Conservation (phyloP, 306 rosid species). For the Phaseolus lunatus region DNA sequence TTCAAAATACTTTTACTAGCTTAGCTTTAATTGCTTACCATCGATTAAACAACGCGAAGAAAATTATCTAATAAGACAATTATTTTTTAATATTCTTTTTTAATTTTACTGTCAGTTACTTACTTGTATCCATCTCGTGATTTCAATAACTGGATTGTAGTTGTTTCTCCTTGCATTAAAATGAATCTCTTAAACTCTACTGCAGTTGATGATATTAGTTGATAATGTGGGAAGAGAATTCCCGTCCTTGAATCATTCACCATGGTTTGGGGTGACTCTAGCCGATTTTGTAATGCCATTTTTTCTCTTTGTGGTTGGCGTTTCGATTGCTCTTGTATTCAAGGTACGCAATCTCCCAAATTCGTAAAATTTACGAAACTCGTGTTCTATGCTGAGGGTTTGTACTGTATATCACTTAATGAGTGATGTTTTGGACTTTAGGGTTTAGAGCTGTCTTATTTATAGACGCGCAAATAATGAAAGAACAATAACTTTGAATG, state of each 20-base stretch:
- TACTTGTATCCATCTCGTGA: neutral
- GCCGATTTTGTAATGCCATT: slow-evolving; percentile 89
- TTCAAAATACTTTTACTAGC: neutral
- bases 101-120: neutral
- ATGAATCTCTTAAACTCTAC: neutral
- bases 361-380: neutral
- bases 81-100: neutral
- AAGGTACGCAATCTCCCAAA: slow-evolving; percentile 55
- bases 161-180: neutral
- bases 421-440: slow-evolving; percentile 1
- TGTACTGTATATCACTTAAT: neutral
- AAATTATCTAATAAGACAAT: neutral
- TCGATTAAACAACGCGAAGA: neutral
- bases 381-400: slow-evolving; percentile 2
- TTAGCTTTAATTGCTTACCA: neutral
- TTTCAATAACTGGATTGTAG: slow-evolving; percentile 7
- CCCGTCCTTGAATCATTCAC: slow-evolving; percentile 83
- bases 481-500: slow-evolving; percentile 13
- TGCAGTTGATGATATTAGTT: slow-evolving; percentile 80
- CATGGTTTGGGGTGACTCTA: slow-evolving; percentile 82
- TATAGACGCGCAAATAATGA: neutral
- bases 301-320: slow-evolving; percentile 78
- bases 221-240: slow-evolving; percentile 79
- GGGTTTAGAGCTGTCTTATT: too few species aligned
- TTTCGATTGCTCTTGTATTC: slow-evolving; percentile 72